phyloP scores from a whole-genome alignment of 306 rosid genomes.

The Dicorynia guianensis region DNA sequence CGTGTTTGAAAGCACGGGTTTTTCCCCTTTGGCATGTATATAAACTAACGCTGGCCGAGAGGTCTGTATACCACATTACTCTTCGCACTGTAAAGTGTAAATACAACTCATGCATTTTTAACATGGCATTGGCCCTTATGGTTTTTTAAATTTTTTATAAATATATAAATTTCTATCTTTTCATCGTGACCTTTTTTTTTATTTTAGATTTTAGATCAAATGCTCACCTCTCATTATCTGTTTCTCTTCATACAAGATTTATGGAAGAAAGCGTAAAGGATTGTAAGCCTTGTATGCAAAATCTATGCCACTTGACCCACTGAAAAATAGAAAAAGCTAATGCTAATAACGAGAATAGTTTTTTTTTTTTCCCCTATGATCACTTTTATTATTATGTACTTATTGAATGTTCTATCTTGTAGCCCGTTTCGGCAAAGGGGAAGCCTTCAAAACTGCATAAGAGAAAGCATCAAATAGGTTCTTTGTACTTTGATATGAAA shows the following conservation, averaged over 20 bases:
- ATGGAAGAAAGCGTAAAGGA: background rate
- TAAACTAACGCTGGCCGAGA: background rate
- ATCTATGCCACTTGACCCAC: background rate
- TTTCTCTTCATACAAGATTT: conserved; percentile 1
- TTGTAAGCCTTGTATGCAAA: conserved; percentile 3
- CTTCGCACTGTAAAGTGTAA: too few relatives aligned
- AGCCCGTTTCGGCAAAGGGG: conserved; percentile 83
- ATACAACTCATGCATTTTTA: too few relatives aligned
- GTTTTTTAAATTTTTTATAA: too few relatives aligned
- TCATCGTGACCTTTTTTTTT: background rate
- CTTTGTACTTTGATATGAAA: conserved; percentile 82
- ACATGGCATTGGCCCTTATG: too few relatives aligned
- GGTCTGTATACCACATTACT: too few relatives aligned
- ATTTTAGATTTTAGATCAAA: background rate
- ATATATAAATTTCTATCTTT: too few relatives aligned
- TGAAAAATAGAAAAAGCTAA: background rate
- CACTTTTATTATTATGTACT: background rate
- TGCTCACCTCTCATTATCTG: background rate
- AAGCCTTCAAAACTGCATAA: conserved; percentile 90
- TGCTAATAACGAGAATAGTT: background rate
- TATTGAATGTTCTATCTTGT: conserved; percentile 23
- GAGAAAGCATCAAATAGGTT: conserved; percentile 97
- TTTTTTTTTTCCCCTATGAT: too few relatives aligned
- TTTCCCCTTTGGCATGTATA: background rate
- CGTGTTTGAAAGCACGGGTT: background rate